These are phyloP conservation scores for Alternaria gaisen DNA, from an alignment of 2,329 filamentous ascomycete species.

Conservation along the genomic window DNA sequence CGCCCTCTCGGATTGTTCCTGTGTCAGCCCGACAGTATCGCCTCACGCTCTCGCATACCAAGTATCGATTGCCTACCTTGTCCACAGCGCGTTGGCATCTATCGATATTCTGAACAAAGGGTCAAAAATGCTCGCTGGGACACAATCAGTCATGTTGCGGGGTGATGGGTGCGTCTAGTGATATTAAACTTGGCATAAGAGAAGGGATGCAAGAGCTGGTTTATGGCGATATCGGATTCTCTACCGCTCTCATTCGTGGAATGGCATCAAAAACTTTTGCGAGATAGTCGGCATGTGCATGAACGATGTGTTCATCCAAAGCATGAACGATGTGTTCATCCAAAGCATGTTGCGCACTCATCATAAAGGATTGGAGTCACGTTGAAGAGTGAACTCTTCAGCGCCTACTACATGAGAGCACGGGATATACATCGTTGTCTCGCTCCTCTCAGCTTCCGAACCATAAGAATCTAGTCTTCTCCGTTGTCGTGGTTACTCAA, in stretches of 20 bases:
- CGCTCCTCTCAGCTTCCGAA: not conserved
- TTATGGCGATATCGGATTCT: not conserved
- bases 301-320: not conserved
- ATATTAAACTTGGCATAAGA: not conserved
- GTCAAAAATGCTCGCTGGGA: not conserved
- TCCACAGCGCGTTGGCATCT: not conserved
- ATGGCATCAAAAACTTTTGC: not conserved
- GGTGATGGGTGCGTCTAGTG: not conserved
- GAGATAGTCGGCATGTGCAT: not conserved
- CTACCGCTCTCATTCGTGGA: not conserved
- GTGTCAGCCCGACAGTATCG: not conserved
- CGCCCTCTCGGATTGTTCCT: not conserved
- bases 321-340: not conserved
- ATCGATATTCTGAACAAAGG: not conserved
- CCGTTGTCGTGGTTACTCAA: conserved; percentile 1
- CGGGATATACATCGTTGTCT: not conserved
- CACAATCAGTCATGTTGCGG: not conserved
- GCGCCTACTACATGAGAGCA: not conserved
- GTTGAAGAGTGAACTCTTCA: not conserved
- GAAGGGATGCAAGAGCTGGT: not conserved
- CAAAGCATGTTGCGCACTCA: not conserved
- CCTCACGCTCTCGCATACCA: not conserved
- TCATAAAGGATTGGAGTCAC: not conserved
- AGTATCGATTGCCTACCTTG: not conserved
- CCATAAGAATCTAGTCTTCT: not conserved